Evolutionary conservation across 352 stramenopile genomes (phyloP).

Genomic region (Phytophthora crassamura): DNA sequence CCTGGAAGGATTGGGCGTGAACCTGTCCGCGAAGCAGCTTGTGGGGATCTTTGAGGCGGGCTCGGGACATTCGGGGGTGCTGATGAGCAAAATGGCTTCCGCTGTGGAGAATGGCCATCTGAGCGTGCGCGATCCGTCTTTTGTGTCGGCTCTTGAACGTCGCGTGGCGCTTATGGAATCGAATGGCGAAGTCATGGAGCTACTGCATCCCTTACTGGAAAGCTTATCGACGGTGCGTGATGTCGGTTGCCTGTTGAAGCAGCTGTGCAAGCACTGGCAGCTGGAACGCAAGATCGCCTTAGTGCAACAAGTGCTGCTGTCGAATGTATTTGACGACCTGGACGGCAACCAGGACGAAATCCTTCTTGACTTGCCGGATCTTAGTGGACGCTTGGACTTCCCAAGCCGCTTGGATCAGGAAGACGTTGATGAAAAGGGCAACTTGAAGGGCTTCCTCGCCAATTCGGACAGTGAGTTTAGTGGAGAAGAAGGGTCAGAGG

Average conservation of each 20-base stretch:
- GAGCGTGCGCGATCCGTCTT: conserved; percentile 53
- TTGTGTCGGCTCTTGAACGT: conserved; percentile 38
- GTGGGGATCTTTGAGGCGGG: conserved; percentile 75
- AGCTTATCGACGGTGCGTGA: conserved; percentile 79
- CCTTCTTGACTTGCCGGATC: conserved; percentile 60
- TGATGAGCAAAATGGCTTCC: conserved; percentile 80
- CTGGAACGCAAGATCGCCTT: conserved; percentile 58
- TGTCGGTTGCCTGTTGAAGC: conserved; percentile 65
- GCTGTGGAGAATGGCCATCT: conserved; percentile 78
- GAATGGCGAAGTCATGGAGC: conserved; percentile 70
- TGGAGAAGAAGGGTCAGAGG: conserved; percentile 52
- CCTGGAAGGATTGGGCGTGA: conserved; percentile 75
- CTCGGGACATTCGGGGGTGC: conserved; percentile 57
- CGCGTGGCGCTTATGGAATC: conserved; percentile 44
- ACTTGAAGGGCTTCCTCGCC: conserved; percentile 72
- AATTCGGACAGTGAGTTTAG: conserved; percentile 76
- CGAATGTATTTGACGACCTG: conserved; percentile 80
- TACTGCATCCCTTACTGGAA: conserved; percentile 73
- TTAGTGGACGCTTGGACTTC: conserved; percentile 75
- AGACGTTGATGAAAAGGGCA: conserved; percentile 85
- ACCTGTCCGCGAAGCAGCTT: conserved; percentile 59
- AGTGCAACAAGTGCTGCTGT: conserved; percentile 81
- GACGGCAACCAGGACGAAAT: conserved; percentile 86
- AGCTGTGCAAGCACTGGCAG: conserved; percentile 72
- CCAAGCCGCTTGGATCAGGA: conserved; percentile 80